Evolutionary conservation across 768 basidiomycete genomes (phyloP), one percentile per base, ranked within the genome.

Genomic region (Tricholoma furcatifolium): DNA sequence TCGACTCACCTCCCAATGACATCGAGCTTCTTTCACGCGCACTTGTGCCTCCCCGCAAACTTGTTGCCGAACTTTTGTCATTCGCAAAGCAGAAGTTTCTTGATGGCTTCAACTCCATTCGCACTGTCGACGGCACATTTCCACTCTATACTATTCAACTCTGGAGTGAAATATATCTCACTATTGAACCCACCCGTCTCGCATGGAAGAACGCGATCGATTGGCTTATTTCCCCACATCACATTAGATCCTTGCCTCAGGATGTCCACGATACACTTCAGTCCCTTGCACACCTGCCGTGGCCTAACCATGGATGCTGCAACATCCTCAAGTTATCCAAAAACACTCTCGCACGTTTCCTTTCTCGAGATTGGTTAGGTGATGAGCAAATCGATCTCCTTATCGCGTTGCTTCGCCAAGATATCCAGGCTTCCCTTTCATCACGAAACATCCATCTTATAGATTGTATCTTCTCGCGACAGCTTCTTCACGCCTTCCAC

Each of bases 361-460:
- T 62, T 7, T 60, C 56, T 4, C 40, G 54, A 4, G 17, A 41
- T 6, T 62, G 61, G 61, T 44, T 62, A 7, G 45, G 40, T 11
- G 56, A 58, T 36, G 50, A 58, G 20, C 50, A 62, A 17, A 27
- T 59, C 49, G 57, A 59, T 31, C 32, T 58, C 31, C 23, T 58
- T n/a, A 35, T 48, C n/a, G n/a, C n/a, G 31, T n/a, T 51, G 4
- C 53, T 58, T 21, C 40, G 50, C 17, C 23, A 35, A 38, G 53
- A 58, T 12, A 10, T n/a, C n/a, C n/a, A 34, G n/a, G 12, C 20
- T 1, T 39, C 23, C 12, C 14, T 17, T 3, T 40, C 32, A 4
- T 14, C 15, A 2, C 0, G 40, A 7, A 20, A 59, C 34, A 35
- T 56, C 11, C 40, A 42, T 17, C 20, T 62, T 10, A 47, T 62